Base-by-base conservation (phyloP, 2,329 filamentous ascomycete species). In the Neospermospora avenae region DNA sequence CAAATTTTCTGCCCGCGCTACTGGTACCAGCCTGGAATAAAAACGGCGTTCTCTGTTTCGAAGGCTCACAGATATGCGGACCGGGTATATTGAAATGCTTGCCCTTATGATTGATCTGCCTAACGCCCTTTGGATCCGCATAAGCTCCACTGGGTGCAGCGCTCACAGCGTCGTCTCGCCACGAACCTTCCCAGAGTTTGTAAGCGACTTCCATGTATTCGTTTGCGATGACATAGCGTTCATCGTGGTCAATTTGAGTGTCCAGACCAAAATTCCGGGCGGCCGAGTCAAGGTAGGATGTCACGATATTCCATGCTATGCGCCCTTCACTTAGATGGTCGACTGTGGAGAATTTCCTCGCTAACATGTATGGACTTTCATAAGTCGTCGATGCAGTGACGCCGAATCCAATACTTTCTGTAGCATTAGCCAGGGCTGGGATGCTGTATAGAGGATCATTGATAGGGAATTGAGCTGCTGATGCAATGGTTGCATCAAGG, bases 391-490 rank as follows among this genome's bases (percentile, higher is more conserved):
- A 82, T 0, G 86, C 80, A 0, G 87, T 89, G 1, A 89, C 83
- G 0, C 86, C 86, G 62, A 90, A 89, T 0, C 81, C 84, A n/a
- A 90, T 80, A 60, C 78, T 87, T 64, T 83, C 80, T 0, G 87
- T 89, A 0, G 78, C 86, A 0, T 86, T 85, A 0, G 86, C 86
- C 85, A 89, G 87, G 2, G 86, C 85, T 2, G 85, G 79, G 0
- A 89, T 77, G 2, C 85, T 79, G 1, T 81, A 80, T 1, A 89
- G 69, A 0, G 86, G 86, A 69, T 90, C 86, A 61, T 87, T 88
- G n/a, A 89, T 84, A 0, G 87, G 87, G 80, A 84, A 89, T 71
- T 90, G 87, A 0, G 86, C 84, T 1, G 84, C 87, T 0, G 84
- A 83, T 0, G 78, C 71, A 52, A 88, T 80, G 0, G 85, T 83